phyloP scores from a whole-genome alignment of 352 stramenopile species.

The Pelagophyceae sp. region DNA sequence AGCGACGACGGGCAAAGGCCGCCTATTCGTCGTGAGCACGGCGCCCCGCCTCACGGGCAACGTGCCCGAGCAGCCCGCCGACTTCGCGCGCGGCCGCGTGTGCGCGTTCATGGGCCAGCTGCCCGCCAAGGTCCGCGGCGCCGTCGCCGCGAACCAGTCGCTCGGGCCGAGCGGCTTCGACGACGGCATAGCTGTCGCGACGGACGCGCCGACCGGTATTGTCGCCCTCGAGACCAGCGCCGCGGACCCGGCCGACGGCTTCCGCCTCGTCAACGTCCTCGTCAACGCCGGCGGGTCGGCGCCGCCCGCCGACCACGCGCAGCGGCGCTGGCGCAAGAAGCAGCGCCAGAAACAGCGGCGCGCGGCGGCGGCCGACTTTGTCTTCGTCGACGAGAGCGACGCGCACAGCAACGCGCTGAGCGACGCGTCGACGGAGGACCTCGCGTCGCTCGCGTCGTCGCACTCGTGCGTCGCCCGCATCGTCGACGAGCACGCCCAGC shows the following conservation, averaged over 20 bases:
- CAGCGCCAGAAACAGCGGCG: not conserved
- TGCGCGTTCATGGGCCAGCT: not conserved
- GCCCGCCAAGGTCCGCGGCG: not conserved
- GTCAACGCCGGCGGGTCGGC: not conserved
- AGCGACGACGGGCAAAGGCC: not conserved
- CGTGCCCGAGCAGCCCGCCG: not conserved
- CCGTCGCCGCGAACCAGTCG: not conserved
- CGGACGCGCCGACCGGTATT: not conserved
- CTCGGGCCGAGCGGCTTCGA: not conserved
- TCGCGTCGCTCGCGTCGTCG: slow-evolving; percentile 5
- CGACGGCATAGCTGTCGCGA: not conserved
- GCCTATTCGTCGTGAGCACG: not conserved
- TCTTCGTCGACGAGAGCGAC: not conserved
- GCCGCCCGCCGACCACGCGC: not conserved
- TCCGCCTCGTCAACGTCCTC: not conserved
- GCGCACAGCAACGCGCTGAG: too few relatives aligned
- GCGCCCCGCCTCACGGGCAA: not conserved
- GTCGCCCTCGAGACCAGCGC: not conserved
- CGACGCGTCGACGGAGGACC: not conserved
- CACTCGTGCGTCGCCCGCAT: not conserved
- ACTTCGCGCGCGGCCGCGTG: not conserved
- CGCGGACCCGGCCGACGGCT: not conserved
- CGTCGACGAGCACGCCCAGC: not conserved
- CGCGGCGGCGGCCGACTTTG: not conserved
- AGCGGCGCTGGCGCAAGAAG: too few relatives aligned